phyloP scores from a whole-genome alignment of 2,329 filamentous ascomycete species.

The Pseudopithomyces maydicus region DNA sequence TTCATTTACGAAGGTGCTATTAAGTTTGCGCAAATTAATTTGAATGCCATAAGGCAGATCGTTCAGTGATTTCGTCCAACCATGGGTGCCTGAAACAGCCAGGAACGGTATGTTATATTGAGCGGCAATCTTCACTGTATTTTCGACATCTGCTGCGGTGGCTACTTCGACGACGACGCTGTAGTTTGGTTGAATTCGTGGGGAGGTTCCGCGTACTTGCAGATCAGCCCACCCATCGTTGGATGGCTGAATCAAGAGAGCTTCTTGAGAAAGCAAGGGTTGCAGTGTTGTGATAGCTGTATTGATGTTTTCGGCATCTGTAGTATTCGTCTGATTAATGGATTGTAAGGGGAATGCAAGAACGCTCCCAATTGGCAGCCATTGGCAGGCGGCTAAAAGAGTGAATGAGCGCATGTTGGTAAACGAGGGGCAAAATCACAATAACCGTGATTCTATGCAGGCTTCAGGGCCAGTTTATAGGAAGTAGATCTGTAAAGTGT shows the following conservation, averaged over 20 bases:
- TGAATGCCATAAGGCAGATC: slow-evolving; percentile 32
- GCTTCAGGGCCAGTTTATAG: background rate
- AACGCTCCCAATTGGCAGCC: background rate
- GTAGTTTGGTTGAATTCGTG: slow-evolving; percentile 21
- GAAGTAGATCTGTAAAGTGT: background rate
- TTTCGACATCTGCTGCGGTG: slow-evolving; percentile 22
- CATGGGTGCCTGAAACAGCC: slow-evolving; percentile 42
- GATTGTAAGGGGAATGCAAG: background rate
- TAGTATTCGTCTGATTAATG: background rate
- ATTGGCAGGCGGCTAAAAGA: background rate
- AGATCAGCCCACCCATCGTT: slow-evolving; percentile 18
- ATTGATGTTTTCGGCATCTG: background rate
- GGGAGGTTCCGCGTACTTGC: slow-evolving; percentile 22
- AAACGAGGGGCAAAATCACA: background rate
- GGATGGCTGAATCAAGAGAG: slow-evolving; percentile 18
- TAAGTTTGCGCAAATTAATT: slow-evolving; percentile 39
- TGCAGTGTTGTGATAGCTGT: background rate
- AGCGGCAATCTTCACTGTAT: slow-evolving; percentile 14
- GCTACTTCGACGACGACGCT: slow-evolving; percentile 22
- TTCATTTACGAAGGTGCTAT: slow-evolving; percentile 25
- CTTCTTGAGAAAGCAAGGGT: slow-evolving; percentile 13
- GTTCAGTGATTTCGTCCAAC: slow-evolving; percentile 32
- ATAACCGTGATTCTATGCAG: background rate
- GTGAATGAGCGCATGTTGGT: background rate
- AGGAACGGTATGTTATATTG: slow-evolving; percentile 42